Evolutionary conservation across 2,329 filamentous ascomycete genomes (phyloP).

Genomic region (Hymenoscyphus salicellus): DNA sequence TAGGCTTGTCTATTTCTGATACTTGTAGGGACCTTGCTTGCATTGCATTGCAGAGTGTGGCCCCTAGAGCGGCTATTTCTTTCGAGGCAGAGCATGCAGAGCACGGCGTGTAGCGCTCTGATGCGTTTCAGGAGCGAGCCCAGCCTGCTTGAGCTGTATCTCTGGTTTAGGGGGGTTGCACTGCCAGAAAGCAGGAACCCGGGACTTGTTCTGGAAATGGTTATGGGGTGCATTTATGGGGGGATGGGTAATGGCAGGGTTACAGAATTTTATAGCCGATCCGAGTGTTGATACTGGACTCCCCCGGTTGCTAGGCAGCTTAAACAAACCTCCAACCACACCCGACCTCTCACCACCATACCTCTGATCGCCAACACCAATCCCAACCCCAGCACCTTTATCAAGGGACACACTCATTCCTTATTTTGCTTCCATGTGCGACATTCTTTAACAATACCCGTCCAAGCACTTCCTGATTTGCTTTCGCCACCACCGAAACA

Average conservation of each 20-base stretch:
- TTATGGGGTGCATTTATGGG: too few species aligned
- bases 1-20: slow-evolving; percentile 2
- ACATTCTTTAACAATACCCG: neutral
- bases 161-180: neutral
- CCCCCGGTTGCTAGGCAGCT: neutral
- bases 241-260: too few species aligned
- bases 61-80: too few species aligned
- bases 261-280: too few species aligned
- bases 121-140: neutral
- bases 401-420: neutral
- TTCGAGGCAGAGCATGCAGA: neutral
- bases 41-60: neutral
- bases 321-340: neutral
- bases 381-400: neutral
- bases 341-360: neutral
- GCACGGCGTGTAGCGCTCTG: neutral
- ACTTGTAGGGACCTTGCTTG: neutral
- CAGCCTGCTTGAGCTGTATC: neutral
- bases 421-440: neutral
- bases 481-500: neutral
- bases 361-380: neutral
- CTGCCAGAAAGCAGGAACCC: neutral
- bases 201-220: neutral
- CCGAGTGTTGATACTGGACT: too few species aligned
- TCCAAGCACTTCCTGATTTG: neutral